Base-by-base conservation (phyloP, 768 basidiomycete genomes). In the Agrocybe praecox region DNA sequence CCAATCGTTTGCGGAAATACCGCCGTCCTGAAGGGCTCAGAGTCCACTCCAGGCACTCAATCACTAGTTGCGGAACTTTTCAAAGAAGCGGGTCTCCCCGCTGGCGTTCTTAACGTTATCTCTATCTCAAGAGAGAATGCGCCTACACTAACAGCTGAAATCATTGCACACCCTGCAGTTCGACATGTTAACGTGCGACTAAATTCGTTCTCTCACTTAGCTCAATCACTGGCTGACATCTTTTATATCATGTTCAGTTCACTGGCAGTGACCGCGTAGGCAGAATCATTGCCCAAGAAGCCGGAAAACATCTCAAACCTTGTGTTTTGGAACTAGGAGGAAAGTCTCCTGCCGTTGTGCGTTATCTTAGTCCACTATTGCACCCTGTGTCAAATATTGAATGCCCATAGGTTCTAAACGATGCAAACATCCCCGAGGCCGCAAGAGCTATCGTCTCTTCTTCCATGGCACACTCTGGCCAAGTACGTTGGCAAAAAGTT, bases 241-340 rank as follows among this genome's bases (percentile, higher is more conserved):
- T 14, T 12, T 34, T 15, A 5, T n/a, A 19, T 47, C 32, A 46
- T 15, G 34, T n/a, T 5, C 57, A 83, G 80, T 84, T 85, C 61
- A 85, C 84, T 6, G 85, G 85, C 2, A 82, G 82, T 50, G 78
- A 81, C 53, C 72, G 75, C 33, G 80, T 85, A 9, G 84, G 83
- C 6, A 74, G 72, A 53, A 77, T 83, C 18, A 74, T 85, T 52
- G 83, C 83, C 5, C 69, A 67, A 6, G 82, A 83, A 66, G 82
- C 83, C 17, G 83, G 82, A 10, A 84, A 81, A 58, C 61, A 81
- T 58, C 67, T 84, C 15, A 86, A 84, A 60, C 81, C 83, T 10
- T 80, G 79, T 50, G 74, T 84, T 7, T 66, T 86, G 19, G 83
- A 86, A 59, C 74, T 86, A 0, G 83, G 83, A 17, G 81, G 83